phyloP scores from a whole-genome alignment of 441 rosid species.

The Omphalea diandra region DNA sequence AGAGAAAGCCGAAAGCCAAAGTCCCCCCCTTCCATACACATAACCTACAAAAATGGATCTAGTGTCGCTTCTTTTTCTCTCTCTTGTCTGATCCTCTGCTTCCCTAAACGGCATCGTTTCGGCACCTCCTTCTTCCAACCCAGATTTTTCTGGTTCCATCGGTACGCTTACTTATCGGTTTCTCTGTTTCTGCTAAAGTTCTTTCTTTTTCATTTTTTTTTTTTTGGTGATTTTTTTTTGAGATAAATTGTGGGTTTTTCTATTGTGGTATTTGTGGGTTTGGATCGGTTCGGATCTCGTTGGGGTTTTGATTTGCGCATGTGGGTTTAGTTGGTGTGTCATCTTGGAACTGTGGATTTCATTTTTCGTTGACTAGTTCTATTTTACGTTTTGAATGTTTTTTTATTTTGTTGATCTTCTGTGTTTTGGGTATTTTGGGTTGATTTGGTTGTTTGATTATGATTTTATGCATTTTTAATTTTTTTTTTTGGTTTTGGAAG shows the following conservation, averaged over 20 bases:
- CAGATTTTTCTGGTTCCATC: constrained; percentile 18
- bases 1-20: constrained; percentile 16
- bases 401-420: constrained; percentile 6
- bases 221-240: not conserved
- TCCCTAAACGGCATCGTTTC: constrained; percentile 9
- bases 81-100: constrained; percentile 22
- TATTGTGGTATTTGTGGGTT: constrained; percentile 9
- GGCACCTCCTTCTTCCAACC: constrained; percentile 12
- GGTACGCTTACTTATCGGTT: constrained; percentile 25
- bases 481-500: not conserved
- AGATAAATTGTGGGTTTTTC: constrained; percentile 11
- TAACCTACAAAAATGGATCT: constrained; percentile 24
- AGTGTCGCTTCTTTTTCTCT: constrained; percentile 30
- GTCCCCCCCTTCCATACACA: constrained; percentile 3
- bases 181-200: not conserved
- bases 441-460: not conserved
- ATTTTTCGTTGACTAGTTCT: not conserved
- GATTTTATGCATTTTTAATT: not conserved
- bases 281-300: constrained; percentile 35
- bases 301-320: constrained; percentile 20
- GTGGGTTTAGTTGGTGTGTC: not conserved
- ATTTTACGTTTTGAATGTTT: not conserved
- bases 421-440: not conserved
- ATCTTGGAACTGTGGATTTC: constrained; percentile 15
- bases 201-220: constrained; percentile 12